Evolutionary conservation across 2,329 filamentous ascomycete genomes (phyloP).

Genomic region (Cordyceps cicadae): DNA sequence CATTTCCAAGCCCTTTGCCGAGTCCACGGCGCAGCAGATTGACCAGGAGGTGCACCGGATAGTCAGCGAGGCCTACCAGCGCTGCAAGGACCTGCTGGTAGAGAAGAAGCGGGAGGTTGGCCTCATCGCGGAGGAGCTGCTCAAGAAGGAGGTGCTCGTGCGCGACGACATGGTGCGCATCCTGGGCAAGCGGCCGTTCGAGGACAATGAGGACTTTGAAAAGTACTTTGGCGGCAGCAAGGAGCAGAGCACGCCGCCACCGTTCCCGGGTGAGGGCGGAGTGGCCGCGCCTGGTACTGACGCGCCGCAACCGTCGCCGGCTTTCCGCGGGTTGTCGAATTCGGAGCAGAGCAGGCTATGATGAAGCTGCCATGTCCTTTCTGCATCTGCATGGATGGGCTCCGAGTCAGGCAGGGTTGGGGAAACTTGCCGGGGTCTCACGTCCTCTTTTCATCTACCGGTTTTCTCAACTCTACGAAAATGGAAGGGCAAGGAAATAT

Average conservation of each 20-base stretch:
- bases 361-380: neutral
- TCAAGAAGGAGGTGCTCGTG: slow-evolving; percentile 83
- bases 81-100: slow-evolving; percentile 74
- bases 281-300: slow-evolving; percentile 24
- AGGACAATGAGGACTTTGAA: slow-evolving; percentile 76
- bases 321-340: slow-evolving; percentile 26
- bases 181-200: slow-evolving; percentile 75
- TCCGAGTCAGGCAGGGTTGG: neutral
- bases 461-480: neutral
- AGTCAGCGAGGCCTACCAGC: slow-evolving; percentile 83
- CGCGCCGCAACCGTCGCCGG: slow-evolving; percentile 30
- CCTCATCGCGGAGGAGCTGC: slow-evolving; percentile 83
- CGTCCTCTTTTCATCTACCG: neutral
- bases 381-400: neutral
- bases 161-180: slow-evolving; percentile 89
- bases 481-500: neutral
- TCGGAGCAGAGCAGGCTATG: slow-evolving; percentile 6
- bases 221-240: slow-evolving; percentile 77
- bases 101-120: slow-evolving; percentile 86
- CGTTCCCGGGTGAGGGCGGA: slow-evolving; percentile 37
- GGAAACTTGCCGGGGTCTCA: neutral
- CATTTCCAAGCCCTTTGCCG: slow-evolving; percentile 90
- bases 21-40: slow-evolving; percentile 86
- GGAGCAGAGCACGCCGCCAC: slow-evolving; percentile 49
- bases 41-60: slow-evolving; percentile 87